Percentiles rank a stretch among this genome's conserved stretches.
Conservation (phyloP, 805 yeast species). For the Wickerhamomyces canadensis region DNA sequence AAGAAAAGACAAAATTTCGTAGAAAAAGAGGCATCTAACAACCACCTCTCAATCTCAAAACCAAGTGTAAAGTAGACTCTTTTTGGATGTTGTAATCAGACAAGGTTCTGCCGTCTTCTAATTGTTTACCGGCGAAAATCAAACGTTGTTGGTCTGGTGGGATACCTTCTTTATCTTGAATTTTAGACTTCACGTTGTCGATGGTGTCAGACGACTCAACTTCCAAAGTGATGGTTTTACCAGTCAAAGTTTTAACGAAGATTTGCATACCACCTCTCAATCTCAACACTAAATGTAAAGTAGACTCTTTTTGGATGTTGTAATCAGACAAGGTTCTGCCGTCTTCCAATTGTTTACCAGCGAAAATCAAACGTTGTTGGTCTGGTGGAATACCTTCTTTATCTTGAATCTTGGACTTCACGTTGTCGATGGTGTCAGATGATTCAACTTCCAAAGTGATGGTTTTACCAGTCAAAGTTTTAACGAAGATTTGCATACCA, state of each 20-base stretch:
- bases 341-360: slow-evolving; percentile 93
- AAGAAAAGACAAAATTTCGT: too few species aligned
- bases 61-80: slow-evolving; percentile 67
- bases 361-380: slow-evolving; percentile 95
- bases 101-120: slow-evolving; percentile 66
- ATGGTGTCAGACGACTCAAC: slow-evolving; percentile 90
- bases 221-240: slow-evolving; percentile 70
- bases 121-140: slow-evolving; percentile 67
- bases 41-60: slow-evolving; percentile 73
- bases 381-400: slow-evolving; percentile 99
- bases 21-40: slow-evolving; percentile 74
- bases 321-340: slow-evolving; percentile 92
- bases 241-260: slow-evolving; percentile 54
- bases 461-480: slow-evolving; percentile 96
- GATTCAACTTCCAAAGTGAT: slow-evolving; percentile 97
- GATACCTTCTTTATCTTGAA: slow-evolving; percentile 67
- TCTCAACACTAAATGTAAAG: slow-evolving; percentile 78
- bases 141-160: slow-evolving; percentile 71
- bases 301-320: slow-evolving; percentile 92
- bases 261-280: slow-evolving; percentile 87
- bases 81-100: slow-evolving; percentile 71
- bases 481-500: slow-evolving; percentile 91
- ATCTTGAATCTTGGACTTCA: slow-evolving; percentile 93
- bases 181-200: slow-evolving; percentile 57
- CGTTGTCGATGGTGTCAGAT: slow-evolving; percentile 93